Percentiles rank a stretch among this genome's conserved stretches.
Evolutionary conservation across 257 asterid species (phyloP).

Genomic region (Nicotiana undulata): DNA sequence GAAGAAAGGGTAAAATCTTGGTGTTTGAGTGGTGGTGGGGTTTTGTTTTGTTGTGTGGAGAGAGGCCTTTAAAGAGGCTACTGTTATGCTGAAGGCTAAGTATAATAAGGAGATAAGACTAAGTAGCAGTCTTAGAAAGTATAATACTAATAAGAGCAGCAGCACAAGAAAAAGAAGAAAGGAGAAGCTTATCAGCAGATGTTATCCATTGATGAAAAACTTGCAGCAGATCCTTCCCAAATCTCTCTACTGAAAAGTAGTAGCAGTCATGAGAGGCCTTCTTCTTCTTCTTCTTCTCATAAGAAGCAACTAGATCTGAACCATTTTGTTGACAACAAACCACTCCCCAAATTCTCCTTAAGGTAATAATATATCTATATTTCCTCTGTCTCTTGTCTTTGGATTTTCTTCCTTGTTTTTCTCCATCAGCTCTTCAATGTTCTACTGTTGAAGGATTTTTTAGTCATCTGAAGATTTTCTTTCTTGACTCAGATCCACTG

Average conservation of each 20-base stretch:
- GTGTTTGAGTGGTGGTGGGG: slow-evolving; percentile 1
- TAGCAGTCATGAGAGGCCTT: slow-evolving; percentile 40
- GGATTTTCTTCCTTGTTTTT: not conserved
- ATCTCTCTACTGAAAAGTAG: slow-evolving; percentile 45
- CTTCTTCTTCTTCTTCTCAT: not conserved
- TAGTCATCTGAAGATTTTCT: slow-evolving; percentile 6
- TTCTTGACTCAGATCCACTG: slow-evolving; percentile 35
- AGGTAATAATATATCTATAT: slow-evolving; percentile 36
- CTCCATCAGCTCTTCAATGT: not conserved
- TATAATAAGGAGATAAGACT: slow-evolving; percentile 27
- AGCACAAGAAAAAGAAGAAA: slow-evolving; percentile 50
- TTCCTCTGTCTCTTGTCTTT: not conserved
- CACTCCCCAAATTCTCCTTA: slow-evolving; percentile 67
- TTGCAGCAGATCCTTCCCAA: slow-evolving; percentile 75
- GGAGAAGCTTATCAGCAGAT: slow-evolving; percentile 70
- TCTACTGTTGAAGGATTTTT: slow-evolving; percentile 7
- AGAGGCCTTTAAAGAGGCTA: slow-evolving; percentile 33
- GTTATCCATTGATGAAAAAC: slow-evolving; percentile 95
- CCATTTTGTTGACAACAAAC: slow-evolving; percentile 41
- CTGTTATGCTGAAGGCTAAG: slow-evolving; percentile 66
- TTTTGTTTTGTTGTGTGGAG: slow-evolving; percentile 16
- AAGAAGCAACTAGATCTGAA: slow-evolving; percentile 58
- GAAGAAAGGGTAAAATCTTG: slow-evolving; percentile 2
- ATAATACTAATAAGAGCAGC: not conserved
- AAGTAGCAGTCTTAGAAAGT: slow-evolving; percentile 15